phyloP scores from a whole-genome alignment of 345 rosid genomes.

The Atalantia buxifolia region DNA sequence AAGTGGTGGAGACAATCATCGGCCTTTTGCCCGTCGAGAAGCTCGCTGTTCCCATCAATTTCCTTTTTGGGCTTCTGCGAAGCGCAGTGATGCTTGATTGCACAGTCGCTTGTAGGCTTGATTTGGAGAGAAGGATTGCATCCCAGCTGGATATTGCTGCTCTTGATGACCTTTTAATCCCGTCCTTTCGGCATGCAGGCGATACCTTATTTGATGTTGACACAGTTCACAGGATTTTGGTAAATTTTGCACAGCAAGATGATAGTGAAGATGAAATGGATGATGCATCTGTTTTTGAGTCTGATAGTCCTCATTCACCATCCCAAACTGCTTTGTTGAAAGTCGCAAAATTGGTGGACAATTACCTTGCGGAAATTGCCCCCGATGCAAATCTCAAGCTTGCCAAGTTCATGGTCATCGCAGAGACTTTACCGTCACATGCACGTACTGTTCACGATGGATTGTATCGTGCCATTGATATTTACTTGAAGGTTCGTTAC shows the following conservation, averaged over 20 bases:
- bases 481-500: slow-evolving; percentile 71
- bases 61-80: slow-evolving; percentile 82
- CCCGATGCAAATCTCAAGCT: slow-evolving; percentile 95
- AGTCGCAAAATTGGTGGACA: slow-evolving; percentile 86
- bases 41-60: slow-evolving; percentile 80
- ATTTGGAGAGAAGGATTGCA: slow-evolving; percentile 86
- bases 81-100: slow-evolving; percentile 91
- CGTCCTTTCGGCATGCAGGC: slow-evolving; percentile 75
- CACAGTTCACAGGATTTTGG: slow-evolving; percentile 86
- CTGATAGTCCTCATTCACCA: slow-evolving; percentile 74
- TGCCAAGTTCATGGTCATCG: slow-evolving; percentile 77
- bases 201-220: slow-evolving; percentile 95
- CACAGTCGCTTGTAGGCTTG: slow-evolving; percentile 71
- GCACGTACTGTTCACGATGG: slow-evolving; percentile 93
- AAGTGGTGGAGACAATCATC: slow-evolving; percentile 78
- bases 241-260: slow-evolving; percentile 92
- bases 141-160: slow-evolving; percentile 90
- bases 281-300: slow-evolving; percentile 76
- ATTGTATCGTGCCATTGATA: slow-evolving; percentile 82
- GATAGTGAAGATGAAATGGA: slow-evolving; percentile 85
- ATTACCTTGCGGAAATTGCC: slow-evolving; percentile 90
- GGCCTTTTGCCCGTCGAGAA: slow-evolving; percentile 84
- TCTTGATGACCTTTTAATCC: slow-evolving; percentile 88
- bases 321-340: slow-evolving; percentile 77
- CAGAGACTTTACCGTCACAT: slow-evolving; percentile 81